These are phyloP conservation scores for Kingdonia uniflora DNA, from an alignment of 164 flowering plant species.

Conservation along the genomic window DNA sequence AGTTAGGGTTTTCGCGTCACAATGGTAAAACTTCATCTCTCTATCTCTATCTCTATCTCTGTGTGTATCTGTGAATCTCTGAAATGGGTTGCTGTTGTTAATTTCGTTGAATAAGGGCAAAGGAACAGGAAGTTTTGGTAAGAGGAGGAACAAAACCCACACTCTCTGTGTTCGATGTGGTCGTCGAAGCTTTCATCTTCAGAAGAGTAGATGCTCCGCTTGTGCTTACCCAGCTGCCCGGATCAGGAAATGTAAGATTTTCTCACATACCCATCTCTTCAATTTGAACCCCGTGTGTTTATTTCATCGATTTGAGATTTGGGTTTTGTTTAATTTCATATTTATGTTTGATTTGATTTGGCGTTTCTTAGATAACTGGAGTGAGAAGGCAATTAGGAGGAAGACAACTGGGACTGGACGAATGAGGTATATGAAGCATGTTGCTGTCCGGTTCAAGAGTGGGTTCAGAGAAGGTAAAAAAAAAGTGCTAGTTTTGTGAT, in stretches of 20 bases:
- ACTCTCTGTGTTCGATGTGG: constrained; percentile 41
- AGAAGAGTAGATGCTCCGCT: constrained; percentile 40
- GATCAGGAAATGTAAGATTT: constrained; percentile 25
- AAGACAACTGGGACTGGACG: constrained; percentile 68
- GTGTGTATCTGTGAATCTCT: too few species aligned
- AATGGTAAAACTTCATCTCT: too few species aligned
- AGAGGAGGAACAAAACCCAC: constrained; percentile 47
- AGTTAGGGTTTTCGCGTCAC: too few species aligned
- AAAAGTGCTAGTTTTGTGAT: neutral
- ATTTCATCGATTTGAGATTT: too few species aligned
- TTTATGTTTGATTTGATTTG: too few species aligned
- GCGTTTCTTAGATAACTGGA: constrained; percentile 52
- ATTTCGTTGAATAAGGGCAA: constrained; percentile 28
- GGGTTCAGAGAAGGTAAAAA: constrained; percentile 63
- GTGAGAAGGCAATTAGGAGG: constrained; percentile 52
- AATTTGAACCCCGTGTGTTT: too few species aligned
- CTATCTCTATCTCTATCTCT: too few species aligned
- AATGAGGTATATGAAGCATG: constrained; percentile 53
- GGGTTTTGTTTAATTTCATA: too few species aligned
- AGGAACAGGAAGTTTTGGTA: constrained; percentile 41
- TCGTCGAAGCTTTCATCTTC: constrained; percentile 41
- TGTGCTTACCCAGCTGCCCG: constrained; percentile 33
- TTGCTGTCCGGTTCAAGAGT: constrained; percentile 53
- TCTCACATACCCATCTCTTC: too few species aligned
- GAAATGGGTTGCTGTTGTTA: too few species aligned